Conservation (phyloP, 768 basidiomycete genomes). For the Serendipita vermifera region DNA sequence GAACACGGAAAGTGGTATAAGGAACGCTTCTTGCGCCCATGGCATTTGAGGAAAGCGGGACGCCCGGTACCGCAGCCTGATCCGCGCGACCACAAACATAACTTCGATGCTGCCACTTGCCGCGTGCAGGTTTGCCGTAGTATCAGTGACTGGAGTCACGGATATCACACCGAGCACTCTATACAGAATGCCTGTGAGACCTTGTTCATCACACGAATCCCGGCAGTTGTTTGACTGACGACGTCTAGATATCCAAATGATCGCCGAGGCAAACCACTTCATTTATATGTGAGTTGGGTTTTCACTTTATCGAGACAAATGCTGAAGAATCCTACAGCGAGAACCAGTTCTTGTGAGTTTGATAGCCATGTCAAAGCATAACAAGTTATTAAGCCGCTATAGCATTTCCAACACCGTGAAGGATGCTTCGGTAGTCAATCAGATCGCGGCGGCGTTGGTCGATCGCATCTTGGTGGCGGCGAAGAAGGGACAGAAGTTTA, state of each 20-base stretch:
- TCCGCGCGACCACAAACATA: constrained; percentile 30
- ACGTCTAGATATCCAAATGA: constrained; percentile 55
- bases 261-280: constrained; percentile 71
- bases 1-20: constrained; percentile 26
- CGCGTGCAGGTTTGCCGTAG: constrained; percentile 73
- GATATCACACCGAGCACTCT: constrained; percentile 76
- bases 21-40: not conserved
- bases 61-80: too few relatives aligned
- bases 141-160: constrained; percentile 89
- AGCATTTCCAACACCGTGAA: constrained; percentile 65
- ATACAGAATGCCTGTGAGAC: constrained; percentile 86
- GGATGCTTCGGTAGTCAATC: constrained; percentile 62
- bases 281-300: constrained; percentile 67
- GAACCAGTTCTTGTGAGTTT: constrained; percentile 77
- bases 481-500: constrained; percentile 55
- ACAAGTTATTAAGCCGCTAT: constrained; percentile 11
- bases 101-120: constrained; percentile 37
- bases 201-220: not conserved
- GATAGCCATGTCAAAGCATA: not conserved
- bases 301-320: constrained; percentile 9
- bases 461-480: constrained; percentile 80
- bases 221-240: constrained; percentile 1
- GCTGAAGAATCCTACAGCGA: constrained; percentile 25
- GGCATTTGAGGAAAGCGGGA: constrained; percentile 18
- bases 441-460: constrained; percentile 70